Evolutionary conservation across 495 filamentous ascomycete genomes (phyloP).

Genomic region (Neurospora sp.): DNA sequence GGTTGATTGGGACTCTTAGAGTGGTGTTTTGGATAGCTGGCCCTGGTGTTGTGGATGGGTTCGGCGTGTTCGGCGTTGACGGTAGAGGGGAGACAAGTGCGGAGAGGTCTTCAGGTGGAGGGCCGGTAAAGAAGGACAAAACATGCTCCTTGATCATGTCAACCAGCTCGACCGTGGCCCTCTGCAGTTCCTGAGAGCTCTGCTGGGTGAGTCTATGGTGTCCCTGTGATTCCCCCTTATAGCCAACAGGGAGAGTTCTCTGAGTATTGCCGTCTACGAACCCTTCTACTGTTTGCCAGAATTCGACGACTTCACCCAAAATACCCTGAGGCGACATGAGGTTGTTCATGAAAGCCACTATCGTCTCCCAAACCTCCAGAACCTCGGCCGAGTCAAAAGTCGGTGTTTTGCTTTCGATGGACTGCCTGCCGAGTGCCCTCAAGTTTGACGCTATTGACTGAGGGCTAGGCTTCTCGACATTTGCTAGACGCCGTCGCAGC

Average conservation of each 20-base stretch:
- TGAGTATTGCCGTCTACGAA: slow-evolving; percentile 86
- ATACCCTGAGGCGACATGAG: slow-evolving; percentile 67
- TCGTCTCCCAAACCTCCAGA: slow-evolving; percentile 82
- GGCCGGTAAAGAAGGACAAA: slow-evolving; percentile 73
- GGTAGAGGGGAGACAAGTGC: slow-evolving; percentile 70
- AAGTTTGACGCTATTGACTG: slow-evolving; percentile 63
- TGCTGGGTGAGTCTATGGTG: slow-evolving; percentile 74
- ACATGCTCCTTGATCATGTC: slow-evolving; percentile 71
- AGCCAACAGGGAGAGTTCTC: slow-evolving; percentile 66
- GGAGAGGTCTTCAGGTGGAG: slow-evolving; percentile 83
- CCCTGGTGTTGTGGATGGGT: slow-evolving; percentile 34
- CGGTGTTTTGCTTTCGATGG: slow-evolving; percentile 40
- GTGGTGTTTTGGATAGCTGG: slow-evolving; percentile 14
- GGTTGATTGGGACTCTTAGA: slow-evolving; percentile 58
- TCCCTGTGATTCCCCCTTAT: slow-evolving; percentile 70
- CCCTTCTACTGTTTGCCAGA: slow-evolving; percentile 84
- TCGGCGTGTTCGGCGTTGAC: slow-evolving; percentile 58
- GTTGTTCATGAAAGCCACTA: slow-evolving; percentile 59
- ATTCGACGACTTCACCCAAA: slow-evolving; percentile 80
- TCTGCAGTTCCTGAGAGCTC: slow-evolving; percentile 61
- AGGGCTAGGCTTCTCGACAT: slow-evolving; percentile 56
- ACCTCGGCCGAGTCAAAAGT: slow-evolving; percentile 64
- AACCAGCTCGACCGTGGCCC: slow-evolving; percentile 69
- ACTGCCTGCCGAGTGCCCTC: slow-evolving; percentile 54
- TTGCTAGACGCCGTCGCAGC: slow-evolving; percentile 66